Evolutionary conservation across 495 filamentous ascomycete species (phyloP).

Genomic region (Penicillium egyptiacum): DNA sequence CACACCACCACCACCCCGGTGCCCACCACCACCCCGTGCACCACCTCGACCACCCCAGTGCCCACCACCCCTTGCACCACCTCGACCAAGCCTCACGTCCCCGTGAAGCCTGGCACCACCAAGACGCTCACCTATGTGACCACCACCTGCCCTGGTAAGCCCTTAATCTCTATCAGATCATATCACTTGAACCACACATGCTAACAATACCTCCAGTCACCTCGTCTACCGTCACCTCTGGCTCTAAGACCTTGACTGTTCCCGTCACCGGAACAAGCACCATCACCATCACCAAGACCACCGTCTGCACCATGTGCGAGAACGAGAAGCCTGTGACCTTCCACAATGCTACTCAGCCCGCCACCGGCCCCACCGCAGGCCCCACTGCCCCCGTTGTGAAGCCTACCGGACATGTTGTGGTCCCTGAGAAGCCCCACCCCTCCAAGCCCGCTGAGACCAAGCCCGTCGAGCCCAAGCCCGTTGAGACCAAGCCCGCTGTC

Average conservation of each 20-base stretch:
- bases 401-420: conserved; percentile 12
- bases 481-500: conserved; percentile 11
- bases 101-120: conserved; percentile 27
- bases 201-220: conserved; percentile 32
- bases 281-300: conserved; percentile 37
- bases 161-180: neutral
- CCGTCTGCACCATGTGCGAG: conserved; percentile 27
- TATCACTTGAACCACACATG: conserved; percentile 1
- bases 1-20: conserved; percentile 9
- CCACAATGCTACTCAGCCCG: conserved; percentile 27
- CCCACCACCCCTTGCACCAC: neutral
- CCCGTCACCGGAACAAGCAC: conserved; percentile 41
- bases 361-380: conserved; percentile 10
- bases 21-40: too few relatives aligned
- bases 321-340: conserved; percentile 31
- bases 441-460: neutral
- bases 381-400: conserved; percentile 1
- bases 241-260: conserved; percentile 31
- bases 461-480: conserved; percentile 7
- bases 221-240: conserved; percentile 33
- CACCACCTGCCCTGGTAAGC: conserved; percentile 41
- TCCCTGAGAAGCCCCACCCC: neutral
- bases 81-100: conserved; percentile 14
- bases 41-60: neutral
- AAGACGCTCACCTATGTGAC: conserved; percentile 39